Conservation (phyloP, 176 grass and related monocot species). For the Cenchrus americanus region DNA sequence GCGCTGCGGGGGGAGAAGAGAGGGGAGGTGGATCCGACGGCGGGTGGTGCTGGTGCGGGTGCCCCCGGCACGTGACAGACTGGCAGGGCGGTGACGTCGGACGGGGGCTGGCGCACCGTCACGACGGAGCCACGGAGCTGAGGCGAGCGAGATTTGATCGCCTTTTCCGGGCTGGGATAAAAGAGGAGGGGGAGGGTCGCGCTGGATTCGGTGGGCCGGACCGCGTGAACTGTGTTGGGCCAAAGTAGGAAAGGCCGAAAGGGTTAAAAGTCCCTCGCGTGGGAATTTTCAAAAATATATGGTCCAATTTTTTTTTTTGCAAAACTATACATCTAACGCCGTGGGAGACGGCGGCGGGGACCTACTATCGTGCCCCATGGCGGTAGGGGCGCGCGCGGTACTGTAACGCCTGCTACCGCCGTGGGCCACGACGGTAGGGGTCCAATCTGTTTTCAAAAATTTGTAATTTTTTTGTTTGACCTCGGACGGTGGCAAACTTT, state of each 20-base stretch:
- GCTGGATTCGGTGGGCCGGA: slow-evolving; percentile 24
- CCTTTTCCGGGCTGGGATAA: slow-evolving; percentile 37
- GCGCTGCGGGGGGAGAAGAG: slow-evolving; percentile 20
- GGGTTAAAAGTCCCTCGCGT: no score
- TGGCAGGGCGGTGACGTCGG: slow-evolving; percentile 34
- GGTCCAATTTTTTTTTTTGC: no score
- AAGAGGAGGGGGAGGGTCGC: neutral
- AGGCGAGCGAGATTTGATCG: neutral
- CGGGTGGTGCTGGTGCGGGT: neutral
- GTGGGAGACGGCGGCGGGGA: no score
- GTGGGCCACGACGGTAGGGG: no score
- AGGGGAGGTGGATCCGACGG: slow-evolving; percentile 23
- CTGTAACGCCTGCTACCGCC: no score
- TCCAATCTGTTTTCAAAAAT: no score
- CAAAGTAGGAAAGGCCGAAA: neutral
- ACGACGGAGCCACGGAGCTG: neutral
- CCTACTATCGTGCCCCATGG: no score
- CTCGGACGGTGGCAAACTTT: no score
- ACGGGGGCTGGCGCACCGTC: neutral
- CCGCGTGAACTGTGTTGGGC: slow-evolving; percentile 2
- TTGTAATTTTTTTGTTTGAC: no score
- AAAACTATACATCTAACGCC: no score
- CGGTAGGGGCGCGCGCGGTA: no score
- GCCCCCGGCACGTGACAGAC: slow-evolving; percentile 39
- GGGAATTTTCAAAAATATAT: no score